Conservation (phyloP, 257 asterid genomes). For the Nicotiana noctiflora region DNA sequence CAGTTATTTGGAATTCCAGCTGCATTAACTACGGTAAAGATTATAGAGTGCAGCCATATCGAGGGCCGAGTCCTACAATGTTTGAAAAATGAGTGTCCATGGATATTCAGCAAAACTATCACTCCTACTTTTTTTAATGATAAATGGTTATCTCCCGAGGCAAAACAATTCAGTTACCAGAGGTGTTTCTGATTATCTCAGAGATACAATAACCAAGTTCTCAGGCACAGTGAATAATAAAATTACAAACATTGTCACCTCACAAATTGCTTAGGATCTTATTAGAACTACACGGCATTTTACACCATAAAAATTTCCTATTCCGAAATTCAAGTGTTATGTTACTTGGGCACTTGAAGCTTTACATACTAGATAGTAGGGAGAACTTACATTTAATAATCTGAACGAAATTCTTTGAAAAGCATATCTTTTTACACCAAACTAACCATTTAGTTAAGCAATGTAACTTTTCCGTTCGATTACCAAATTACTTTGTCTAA, state of each 20-base stretch:
- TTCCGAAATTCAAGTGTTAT: not conserved
- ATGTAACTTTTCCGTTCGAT: not conserved
- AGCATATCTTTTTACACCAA: not conserved
- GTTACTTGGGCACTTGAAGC: not conserved
- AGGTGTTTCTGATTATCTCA: not conserved
- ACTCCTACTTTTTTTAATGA: not conserved
- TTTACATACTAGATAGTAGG: not conserved
- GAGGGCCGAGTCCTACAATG: not conserved
- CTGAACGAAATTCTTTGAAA: not conserved
- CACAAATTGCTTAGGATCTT: not conserved
- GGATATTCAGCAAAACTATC: not conserved
- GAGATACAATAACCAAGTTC: not conserved
- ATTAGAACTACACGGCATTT: not conserved
- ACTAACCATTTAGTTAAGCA: not conserved
- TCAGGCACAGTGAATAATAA: not conserved
- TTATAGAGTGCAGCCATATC: not conserved
- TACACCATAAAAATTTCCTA: not conserved
- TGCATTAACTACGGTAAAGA: not conserved
- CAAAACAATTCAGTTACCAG: not conserved
- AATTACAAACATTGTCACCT: not conserved
- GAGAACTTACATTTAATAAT: not conserved
- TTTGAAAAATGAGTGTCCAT: not conserved
- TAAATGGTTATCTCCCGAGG: not conserved
- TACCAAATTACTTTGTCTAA: not conserved
- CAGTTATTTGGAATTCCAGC: not conserved